A percentile compares a stretch with the other conserved stretches of the same genome.
Evolutionary conservation across 345 rosid genomes (phyloP).

Genomic region (Gossypium sturtianum): DNA sequence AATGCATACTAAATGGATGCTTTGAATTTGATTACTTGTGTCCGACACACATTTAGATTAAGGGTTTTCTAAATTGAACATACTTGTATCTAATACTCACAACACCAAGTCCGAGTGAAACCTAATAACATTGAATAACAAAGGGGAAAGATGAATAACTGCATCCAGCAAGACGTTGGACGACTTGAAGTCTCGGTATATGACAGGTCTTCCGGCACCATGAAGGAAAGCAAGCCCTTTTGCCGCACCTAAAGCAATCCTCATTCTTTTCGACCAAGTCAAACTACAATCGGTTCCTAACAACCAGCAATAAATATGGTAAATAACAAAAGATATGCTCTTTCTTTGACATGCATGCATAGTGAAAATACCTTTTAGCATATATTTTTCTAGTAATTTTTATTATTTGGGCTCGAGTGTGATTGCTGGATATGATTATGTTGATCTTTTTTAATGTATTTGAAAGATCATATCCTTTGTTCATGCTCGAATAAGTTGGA

Average conservation of each 20-base stretch:
- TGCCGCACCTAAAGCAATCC: constrained; percentile 89
- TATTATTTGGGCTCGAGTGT: not conserved
- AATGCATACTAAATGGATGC: not conserved
- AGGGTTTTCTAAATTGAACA: not conserved
- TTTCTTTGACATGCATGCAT: not conserved
- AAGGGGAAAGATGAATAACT: constrained; percentile 34
- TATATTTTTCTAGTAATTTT: not conserved
- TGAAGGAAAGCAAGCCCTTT: constrained; percentile 96
- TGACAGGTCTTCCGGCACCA: constrained; percentile 79
- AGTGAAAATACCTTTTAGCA: not conserved
- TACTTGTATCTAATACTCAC: not conserved
- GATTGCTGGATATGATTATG: not conserved
- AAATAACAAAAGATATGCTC: not conserved
- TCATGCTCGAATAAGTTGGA: not conserved
- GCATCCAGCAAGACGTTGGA: constrained; percentile 87
- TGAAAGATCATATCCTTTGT: not conserved
- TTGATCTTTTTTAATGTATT: not conserved
- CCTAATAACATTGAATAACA: not conserved
- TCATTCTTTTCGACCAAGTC: constrained; percentile 92
- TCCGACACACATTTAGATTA: not conserved
- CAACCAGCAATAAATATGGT: constrained; percentile 19
- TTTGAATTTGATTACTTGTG: too few species aligned
- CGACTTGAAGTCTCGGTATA: constrained; percentile 96
- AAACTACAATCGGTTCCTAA: constrained; percentile 81
- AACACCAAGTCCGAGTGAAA: not conserved